Evolutionary conservation across 306 rosid species (phyloP).

Genomic region (Corylus americana): DNA sequence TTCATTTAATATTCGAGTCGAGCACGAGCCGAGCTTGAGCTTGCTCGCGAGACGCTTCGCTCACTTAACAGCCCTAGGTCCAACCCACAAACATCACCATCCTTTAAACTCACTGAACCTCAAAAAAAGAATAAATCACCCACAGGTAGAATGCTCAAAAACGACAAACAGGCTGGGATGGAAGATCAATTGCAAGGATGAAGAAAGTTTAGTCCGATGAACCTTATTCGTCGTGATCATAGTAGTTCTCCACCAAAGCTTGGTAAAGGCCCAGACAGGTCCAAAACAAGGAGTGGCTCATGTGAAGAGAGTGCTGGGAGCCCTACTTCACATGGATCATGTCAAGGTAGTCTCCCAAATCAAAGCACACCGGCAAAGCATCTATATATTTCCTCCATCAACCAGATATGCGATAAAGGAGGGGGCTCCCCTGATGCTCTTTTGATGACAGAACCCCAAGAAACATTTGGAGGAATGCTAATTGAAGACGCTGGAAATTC

Average conservation of each 20-base stretch:
- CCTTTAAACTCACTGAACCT: constrained; percentile 39
- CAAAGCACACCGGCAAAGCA: constrained; percentile 48
- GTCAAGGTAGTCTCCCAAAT: constrained; percentile 65
- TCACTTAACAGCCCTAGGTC: no score
- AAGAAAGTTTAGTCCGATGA: constrained; percentile 36
- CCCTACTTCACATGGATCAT: constrained; percentile 76
- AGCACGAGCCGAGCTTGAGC: no score
- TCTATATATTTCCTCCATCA: constrained; percentile 36
- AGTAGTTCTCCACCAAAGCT: constrained; percentile 26
- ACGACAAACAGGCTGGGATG: constrained; percentile 29
- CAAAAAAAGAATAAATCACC: constrained; percentile 46
- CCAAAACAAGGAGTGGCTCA: constrained; percentile 59
- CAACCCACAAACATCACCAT: constrained; percentile 39
- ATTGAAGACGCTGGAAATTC: constrained; percentile 77
- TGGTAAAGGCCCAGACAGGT: constrained; percentile 38
- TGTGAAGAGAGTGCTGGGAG: constrained; percentile 69
- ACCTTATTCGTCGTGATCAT: constrained; percentile 32
- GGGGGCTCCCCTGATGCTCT: constrained; percentile 46
- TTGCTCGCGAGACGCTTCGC: no score
- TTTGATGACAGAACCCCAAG: constrained; percentile 50
- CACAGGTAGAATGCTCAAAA: constrained; percentile 39
- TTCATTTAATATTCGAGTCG: no score
- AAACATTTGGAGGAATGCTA: constrained; percentile 64
- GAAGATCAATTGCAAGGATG: constrained; percentile 50
- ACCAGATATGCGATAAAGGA: constrained; percentile 38